Conservation (phyloP, 2,329 filamentous ascomycete genomes). For the Colletotrichum shisoi region DNA sequence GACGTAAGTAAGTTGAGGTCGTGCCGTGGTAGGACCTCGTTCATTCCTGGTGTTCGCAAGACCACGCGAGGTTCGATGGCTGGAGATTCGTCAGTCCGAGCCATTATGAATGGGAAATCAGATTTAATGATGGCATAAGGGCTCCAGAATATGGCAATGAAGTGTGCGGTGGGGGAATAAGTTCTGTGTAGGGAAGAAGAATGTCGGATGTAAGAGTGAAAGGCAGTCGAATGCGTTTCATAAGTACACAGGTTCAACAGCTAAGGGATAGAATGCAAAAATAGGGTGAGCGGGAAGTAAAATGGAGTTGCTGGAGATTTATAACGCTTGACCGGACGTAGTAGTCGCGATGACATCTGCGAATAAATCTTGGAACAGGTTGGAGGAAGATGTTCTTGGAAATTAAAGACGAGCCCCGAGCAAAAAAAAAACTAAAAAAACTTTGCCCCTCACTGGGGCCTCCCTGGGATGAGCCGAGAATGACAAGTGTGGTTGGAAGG, state of each 20-base stretch:
- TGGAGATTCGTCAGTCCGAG: conserved; percentile 16
- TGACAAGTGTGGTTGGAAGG: neutral
- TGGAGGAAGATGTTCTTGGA: neutral
- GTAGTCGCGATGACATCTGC: conserved; percentile 7
- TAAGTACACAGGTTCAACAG: neutral
- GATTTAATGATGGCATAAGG: neutral
- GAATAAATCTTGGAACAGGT: neutral
- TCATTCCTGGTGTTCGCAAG: conserved; percentile 30
- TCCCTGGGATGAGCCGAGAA: neutral
- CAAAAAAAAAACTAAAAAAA: neutral
- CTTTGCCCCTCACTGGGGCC: neutral
- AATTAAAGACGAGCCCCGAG: too few species aligned
- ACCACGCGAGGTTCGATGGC: conserved; percentile 6
- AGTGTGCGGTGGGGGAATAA: neutral
- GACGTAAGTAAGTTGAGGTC: conserved; percentile 23
- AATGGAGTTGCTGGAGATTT: neutral
- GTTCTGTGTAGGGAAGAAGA: neutral
- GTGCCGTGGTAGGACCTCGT: conserved; percentile 31
- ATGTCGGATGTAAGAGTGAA: neutral
- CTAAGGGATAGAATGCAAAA: neutral
- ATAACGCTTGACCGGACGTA: conserved; percentile 2
- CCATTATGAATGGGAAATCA: neutral
- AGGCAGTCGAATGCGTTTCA: neutral
- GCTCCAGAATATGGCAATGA: neutral
- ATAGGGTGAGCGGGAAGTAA: neutral